Conservation (phyloP, 23 red algal genomes). For the Gracilariopsis chorda region DNA sequence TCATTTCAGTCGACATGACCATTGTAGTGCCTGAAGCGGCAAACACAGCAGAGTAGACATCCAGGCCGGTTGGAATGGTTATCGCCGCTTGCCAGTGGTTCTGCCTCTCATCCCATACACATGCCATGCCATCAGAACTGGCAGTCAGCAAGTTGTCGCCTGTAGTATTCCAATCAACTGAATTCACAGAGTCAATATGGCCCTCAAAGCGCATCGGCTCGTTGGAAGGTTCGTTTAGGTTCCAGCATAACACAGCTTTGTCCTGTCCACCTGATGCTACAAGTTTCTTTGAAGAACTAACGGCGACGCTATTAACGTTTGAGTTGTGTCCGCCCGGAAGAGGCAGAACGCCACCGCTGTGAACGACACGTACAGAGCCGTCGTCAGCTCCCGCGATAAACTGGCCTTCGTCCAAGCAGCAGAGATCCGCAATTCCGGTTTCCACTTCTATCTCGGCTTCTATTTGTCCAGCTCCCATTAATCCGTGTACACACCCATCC, state of each 20-base stretch:
- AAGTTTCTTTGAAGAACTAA: conserved; percentile 39
- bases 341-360: conserved; percentile 63
- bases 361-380: conserved; percentile 74
- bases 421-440: conserved; percentile 64
- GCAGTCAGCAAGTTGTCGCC: conserved; percentile 71
- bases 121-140: conserved; percentile 66
- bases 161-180: conserved; percentile 61
- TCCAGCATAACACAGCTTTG: conserved; percentile 65
- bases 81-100: conserved; percentile 41
- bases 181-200: conserved; percentile 70
- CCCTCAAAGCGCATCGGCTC: conserved; percentile 76
- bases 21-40: conserved; percentile 33
- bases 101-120: conserved; percentile 78
- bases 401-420: conserved; percentile 67
- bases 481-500: conserved; percentile 78
- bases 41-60: conserved; percentile 68
- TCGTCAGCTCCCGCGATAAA: conserved; percentile 81
- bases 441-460: conserved; percentile 79
- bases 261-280: conserved; percentile 64
- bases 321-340: conserved; percentile 74
- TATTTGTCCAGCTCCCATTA: conserved; percentile 76
- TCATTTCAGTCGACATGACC: conserved; percentile 69
- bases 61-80: conserved; percentile 49
- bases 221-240: conserved; percentile 55
- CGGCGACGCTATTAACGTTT: conserved; percentile 29